Conservation (phyloP, 495 filamentous ascomycete genomes). For the Margaritispora aquatica region DNA sequence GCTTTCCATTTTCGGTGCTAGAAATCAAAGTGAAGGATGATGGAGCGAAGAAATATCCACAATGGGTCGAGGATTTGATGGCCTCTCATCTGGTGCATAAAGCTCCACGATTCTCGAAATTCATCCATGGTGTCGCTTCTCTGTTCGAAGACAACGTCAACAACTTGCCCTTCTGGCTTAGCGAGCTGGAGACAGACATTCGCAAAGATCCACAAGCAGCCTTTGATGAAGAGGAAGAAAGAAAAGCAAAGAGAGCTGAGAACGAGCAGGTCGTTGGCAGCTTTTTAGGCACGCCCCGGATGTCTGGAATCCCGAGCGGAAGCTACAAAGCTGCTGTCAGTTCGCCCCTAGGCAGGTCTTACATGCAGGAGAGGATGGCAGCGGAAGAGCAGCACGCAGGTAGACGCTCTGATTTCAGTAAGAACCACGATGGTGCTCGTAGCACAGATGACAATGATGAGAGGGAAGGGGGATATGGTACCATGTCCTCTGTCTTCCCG, state of each 20-base stretch:
- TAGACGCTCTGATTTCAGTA: constrained; percentile 2
- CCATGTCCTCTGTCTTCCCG: constrained; percentile 56
- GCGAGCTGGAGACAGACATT: constrained; percentile 85
- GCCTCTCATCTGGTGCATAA: constrained; percentile 85
- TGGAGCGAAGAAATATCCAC: constrained; percentile 56
- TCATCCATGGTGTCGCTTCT: constrained; percentile 85
- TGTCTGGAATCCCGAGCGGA: constrained; percentile 25
- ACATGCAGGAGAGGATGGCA: constrained; percentile 34
- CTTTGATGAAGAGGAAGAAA: constrained; percentile 85
- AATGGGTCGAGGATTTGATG: constrained; percentile 89
- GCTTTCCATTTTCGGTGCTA: constrained; percentile 84
- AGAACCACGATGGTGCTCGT: neutral
- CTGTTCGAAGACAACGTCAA: constrained; percentile 97
- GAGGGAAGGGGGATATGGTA: constrained; percentile 35
- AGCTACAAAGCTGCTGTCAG: constrained; percentile 49
- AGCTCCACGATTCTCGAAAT: constrained; percentile 89
- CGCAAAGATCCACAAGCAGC: constrained; percentile 84
- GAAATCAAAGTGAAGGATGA: constrained; percentile 87
- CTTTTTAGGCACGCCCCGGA: constrained; percentile 51
- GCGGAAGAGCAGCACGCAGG: constrained; percentile 13
- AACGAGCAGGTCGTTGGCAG: constrained; percentile 87
- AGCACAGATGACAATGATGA: constrained; percentile 1
- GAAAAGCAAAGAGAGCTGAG: constrained; percentile 68
- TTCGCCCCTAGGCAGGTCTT: constrained; percentile 54
- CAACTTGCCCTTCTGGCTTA: constrained; percentile 91